Percentiles rank a stretch among this genome's conserved stretches.
Evolutionary conservation across 768 basidiomycete genomes (phyloP).

Genomic region (Cystofilobasidium macerans): DNA sequence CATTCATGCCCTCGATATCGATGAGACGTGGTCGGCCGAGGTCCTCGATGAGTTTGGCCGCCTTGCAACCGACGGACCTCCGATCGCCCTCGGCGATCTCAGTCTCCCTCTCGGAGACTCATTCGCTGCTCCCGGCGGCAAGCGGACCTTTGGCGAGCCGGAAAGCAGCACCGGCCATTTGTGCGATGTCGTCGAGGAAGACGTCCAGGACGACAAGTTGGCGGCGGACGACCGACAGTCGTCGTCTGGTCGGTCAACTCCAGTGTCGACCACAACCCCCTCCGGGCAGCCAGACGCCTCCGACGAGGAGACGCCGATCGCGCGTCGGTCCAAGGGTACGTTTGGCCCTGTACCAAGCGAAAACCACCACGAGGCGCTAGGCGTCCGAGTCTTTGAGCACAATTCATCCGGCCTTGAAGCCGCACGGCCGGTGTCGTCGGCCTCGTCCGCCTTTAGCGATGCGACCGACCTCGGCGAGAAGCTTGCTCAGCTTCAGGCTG

Average conservation of each 20-base stretch:
- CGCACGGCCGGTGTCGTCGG: not conserved
- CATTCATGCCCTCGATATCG: not conserved
- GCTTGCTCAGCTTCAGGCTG: not conserved
- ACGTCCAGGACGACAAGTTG: no score
- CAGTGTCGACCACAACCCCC: not conserved
- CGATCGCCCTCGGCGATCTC: not conserved
- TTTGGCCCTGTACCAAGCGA: no score
- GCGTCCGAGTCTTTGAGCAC: no score
- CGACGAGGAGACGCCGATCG: no score
- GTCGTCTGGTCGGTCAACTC: not conserved
- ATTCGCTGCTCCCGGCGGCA: not conserved
- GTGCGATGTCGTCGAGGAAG: not conserved
- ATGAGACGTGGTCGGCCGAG: constrained; percentile 1
- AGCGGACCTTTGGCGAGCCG: not conserved
- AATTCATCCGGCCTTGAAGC: no score
- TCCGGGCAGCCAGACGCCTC: no score
- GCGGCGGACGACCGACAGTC: not conserved
- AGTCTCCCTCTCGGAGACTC: not conserved
- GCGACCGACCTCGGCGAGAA: not conserved
- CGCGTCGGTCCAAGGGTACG: not conserved
- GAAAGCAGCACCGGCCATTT: no score
- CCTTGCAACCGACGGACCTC: not conserved
- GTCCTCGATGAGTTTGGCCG: not conserved
- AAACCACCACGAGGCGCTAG: no score
- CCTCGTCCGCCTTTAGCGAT: not conserved